These are phyloP conservation scores for Collariella sp. DNA, from an alignment of 495 filamentous ascomycete species.

Conservation along the genomic window DNA sequence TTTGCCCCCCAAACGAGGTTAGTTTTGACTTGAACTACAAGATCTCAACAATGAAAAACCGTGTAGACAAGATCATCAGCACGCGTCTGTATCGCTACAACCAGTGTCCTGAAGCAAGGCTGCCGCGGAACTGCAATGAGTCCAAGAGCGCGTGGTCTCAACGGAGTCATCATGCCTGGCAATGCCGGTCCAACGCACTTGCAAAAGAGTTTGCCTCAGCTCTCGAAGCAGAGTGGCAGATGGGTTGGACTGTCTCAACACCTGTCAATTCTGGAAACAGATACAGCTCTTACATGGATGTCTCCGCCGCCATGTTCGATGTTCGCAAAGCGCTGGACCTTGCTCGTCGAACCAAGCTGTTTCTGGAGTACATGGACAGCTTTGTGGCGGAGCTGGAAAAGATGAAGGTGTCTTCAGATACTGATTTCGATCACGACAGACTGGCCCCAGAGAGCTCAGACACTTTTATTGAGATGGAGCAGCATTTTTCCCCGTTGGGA, in stretches of 20 bases:
- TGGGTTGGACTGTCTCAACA: neutral
- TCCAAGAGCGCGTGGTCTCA: neutral
- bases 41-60: neutral
- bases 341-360: neutral
- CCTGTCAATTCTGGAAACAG: neutral
- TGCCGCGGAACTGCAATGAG: neutral
- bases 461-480: neutral
- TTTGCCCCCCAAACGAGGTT: neutral
- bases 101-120: neutral
- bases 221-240: slow-evolving; percentile 1
- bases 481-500: neutral
- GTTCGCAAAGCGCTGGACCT: neutral
- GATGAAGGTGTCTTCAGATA: neutral
- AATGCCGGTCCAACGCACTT: neutral
- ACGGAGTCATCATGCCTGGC: neutral
- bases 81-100: neutral
- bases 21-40: slow-evolving; percentile 3
- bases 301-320: neutral
- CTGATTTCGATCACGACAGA: neutral
- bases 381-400: neutral
- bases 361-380: neutral
- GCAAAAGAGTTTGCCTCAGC: neutral
- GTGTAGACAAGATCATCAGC: neutral
- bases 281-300: neutral
- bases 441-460: neutral